Evolutionary conservation across 345 rosid genomes (phyloP), one percentile per base, ranked within the genome.

Genomic region (Ceriops tagal): DNA sequence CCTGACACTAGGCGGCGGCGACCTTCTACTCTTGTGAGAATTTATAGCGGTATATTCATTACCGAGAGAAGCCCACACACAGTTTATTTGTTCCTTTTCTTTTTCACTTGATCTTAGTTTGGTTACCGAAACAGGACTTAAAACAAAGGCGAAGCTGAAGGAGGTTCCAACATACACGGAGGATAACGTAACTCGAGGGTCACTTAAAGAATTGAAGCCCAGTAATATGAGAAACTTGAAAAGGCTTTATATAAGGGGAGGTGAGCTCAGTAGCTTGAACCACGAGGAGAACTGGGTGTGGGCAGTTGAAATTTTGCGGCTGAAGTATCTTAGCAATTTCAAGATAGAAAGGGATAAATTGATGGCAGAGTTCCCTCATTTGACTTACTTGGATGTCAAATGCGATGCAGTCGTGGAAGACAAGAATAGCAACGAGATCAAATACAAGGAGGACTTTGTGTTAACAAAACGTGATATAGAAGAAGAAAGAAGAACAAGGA

Each of bases 161-260:
- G 47, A 10, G 11, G 16, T 11, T 39, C 15, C 16, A 10, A 11
- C 15, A 39, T 15, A 39, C 3, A 11, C 0, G 15, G 47, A 10
- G 47, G 47, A 10, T 39, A 10, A 39, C 11, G 47, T 39, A 3
- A 5, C 15, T 22, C 28, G 3, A 55, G 22, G 58, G 22, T 26
- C 58, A 55, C 58, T 26, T n/a, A 9, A 22, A 26, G 58, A 55
- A 22, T 13, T 55, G 27, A 55, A 22, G 28, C 58, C 58, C 58
- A 55, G 58, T 26, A 55, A 22, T 9, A 3, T 55, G 58, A 9
- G 22, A 3, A 55, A n/a, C 13, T 55, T 55, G 28, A 55, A 55
- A 55, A 55, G 58, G 58, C 58, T 55, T 11, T 55, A 55, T 11
- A 55, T 55, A n/a, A n/a, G 27, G 58, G 58, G 58, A 55, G 58